phyloP scores from a whole-genome alignment of 345 rosid genomes.

The Syzygium oleosum region DNA sequence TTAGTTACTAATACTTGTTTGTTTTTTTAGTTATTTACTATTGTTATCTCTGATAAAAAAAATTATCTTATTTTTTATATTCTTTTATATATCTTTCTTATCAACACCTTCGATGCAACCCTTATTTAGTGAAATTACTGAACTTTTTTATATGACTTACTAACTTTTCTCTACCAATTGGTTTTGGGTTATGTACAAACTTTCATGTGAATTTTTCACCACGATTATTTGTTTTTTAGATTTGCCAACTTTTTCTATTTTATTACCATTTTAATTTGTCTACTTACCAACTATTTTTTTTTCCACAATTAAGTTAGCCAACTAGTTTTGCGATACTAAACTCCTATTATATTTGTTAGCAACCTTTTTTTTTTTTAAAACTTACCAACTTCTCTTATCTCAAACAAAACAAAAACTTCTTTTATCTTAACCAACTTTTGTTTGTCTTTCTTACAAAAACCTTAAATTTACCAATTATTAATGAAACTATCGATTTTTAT shows the following conservation, averaged over 20 bases:
- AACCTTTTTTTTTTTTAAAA: no score
- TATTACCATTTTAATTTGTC: no score
- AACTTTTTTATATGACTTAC: background rate
- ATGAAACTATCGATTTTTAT: no score
- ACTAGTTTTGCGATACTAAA: no score
- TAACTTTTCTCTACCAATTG: background rate
- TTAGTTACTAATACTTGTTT: background rate
- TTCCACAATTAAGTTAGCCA: no score
- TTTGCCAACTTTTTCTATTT: no score
- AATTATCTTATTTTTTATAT: background rate
- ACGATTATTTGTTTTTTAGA: no score
- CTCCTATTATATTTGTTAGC: no score
- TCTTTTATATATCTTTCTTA: background rate
- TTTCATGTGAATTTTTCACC: no score
- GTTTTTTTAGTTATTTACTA: background rate
- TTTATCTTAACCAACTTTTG: background rate
- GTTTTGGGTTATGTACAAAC: no score
- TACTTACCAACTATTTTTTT: no score
- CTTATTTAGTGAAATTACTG: background rate
- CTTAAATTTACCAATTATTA: background rate
- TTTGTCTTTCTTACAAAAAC: background rate
- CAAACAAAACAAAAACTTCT: no score
- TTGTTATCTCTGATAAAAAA: background rate
- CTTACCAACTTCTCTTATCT: background rate
- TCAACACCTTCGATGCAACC: background rate